A percentile compares a stretch with the other conserved stretches of the same genome.
Evolutionary conservation across 192 early-diverging fungal genomes (phyloP).

Genomic region (Diversispora epigaea): DNA sequence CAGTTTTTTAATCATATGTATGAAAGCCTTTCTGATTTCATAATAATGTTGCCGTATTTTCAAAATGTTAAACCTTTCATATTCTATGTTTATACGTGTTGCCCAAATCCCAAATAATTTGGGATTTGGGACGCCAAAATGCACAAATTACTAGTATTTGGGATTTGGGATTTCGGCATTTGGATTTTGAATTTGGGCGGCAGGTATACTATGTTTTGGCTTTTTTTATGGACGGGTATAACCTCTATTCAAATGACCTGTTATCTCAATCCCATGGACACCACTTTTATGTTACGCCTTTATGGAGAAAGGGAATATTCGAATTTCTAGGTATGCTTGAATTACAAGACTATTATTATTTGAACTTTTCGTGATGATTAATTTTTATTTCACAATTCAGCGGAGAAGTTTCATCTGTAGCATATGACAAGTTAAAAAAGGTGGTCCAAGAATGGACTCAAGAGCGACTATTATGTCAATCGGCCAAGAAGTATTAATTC

Average conservation of each 20-base stretch:
- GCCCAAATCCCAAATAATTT: too few relatives aligned
- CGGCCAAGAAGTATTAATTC: conserved; percentile 10
- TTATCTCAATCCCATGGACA: neutral
- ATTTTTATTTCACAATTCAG: conserved; percentile 15
- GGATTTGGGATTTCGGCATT: too few relatives aligned
- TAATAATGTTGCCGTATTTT: neutral
- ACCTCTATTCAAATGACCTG: neutral
- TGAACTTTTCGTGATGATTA: neutral
- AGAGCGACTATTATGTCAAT: conserved; percentile 11
- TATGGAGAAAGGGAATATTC: neutral
- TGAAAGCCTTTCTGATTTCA: neutral
- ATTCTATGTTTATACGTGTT: too few relatives aligned
- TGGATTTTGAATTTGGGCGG: too few relatives aligned
- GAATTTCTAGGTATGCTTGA: neutral
- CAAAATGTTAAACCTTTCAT: neutral
- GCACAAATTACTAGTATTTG: too few relatives aligned
- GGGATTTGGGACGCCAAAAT: too few relatives aligned
- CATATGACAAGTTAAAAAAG: conserved; percentile 6
- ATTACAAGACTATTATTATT: neutral
- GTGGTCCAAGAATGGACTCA: conserved; percentile 1
- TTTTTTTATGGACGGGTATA: neutral
- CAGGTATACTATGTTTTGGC: neutral
- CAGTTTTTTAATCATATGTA: conserved; percentile 11
- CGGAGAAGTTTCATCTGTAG: neutral
- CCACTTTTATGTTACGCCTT: neutral